Evolutionary conservation across 2,329 filamentous ascomycete genomes (phyloP).

Genomic region (Tolypocladium ovalisporum): DNA sequence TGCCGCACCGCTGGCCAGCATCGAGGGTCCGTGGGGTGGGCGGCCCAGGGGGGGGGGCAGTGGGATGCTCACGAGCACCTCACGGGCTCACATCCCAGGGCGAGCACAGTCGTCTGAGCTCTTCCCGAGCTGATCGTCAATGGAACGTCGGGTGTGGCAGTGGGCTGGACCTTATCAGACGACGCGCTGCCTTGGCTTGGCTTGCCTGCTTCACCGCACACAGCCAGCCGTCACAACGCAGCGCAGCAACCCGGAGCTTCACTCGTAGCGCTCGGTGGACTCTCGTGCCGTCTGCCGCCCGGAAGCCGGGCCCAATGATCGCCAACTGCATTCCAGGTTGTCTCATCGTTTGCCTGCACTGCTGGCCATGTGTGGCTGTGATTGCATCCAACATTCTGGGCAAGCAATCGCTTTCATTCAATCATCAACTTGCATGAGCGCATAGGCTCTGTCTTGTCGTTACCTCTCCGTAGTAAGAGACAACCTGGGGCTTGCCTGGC

Average conservation of each 20-base stretch:
- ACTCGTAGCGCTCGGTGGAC: no score
- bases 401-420: neutral
- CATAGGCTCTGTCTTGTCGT: no score
- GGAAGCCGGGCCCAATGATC: neutral
- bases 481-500: no score
- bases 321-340: neutral
- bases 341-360: neutral
- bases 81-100: neutral
- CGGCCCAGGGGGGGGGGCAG: neutral
- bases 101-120: neutral
- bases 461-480: no score
- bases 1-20: neutral
- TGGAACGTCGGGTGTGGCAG: neutral
- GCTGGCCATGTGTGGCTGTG: neutral
- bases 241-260: neutral
- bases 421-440: neutral
- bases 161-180: neutral
- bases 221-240: neutral
- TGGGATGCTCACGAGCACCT: neutral
- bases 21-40: neutral
- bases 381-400: neutral
- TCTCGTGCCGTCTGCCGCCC: neutral
- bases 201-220: neutral
- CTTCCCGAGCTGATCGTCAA: neutral
- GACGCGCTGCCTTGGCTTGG: neutral